Base-by-base conservation (phyloP, 2,329 filamentous ascomycete genomes). In the Intubia oerlemansii region DNA sequence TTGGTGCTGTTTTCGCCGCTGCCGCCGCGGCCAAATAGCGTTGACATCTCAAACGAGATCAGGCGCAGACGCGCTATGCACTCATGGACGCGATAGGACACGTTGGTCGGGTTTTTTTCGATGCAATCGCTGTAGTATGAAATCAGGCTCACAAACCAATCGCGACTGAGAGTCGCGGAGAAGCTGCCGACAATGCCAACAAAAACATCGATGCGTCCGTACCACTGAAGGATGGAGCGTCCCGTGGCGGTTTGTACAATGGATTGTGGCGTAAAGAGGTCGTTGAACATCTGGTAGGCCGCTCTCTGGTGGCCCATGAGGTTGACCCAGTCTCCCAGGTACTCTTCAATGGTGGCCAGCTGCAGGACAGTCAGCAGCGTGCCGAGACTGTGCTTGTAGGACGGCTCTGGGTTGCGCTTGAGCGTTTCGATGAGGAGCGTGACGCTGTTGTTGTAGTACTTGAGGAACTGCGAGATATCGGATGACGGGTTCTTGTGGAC, bases 331-430 rank as follows among this genome's bases (percentile, higher is more conserved):
- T 98, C 88, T 10, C 88, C 88, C 25, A 95, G 61, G 42, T 82
- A 90, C 51, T 95, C 88, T 81, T 98, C 88, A 32, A 93, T 88
- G 4, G 80, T 90, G 31, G 84, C 82, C 28, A 95, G 63, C 42
- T 95, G 84, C 24, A 98, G 54, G 13, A 95, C 84, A 0, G 85
- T 90, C 34, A 93, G 48, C 18, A 95, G 56, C 0, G 75, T 92
- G 6, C 73, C 66, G 28, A 82, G 59, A 19, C 56, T 75, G 38
- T 79, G 71, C 34, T 66, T 67, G 8, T 21, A 8, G n/a, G n/a
- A n/a, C 14, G 18, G 19, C 37, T 81, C 72, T n/a, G n/a, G n/a
- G 32, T 69, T 71, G 30, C 63, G 70, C 36, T 70, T 68, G 12
- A 95, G 53, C 5, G 70, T 74, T 19, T 62, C 59, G 7, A 90